A percentile compares a stretch with the other conserved stretches of the same genome.
phyloP scores from a whole-genome alignment of 139 green algal species.

The Chlorella sp. region DNA sequence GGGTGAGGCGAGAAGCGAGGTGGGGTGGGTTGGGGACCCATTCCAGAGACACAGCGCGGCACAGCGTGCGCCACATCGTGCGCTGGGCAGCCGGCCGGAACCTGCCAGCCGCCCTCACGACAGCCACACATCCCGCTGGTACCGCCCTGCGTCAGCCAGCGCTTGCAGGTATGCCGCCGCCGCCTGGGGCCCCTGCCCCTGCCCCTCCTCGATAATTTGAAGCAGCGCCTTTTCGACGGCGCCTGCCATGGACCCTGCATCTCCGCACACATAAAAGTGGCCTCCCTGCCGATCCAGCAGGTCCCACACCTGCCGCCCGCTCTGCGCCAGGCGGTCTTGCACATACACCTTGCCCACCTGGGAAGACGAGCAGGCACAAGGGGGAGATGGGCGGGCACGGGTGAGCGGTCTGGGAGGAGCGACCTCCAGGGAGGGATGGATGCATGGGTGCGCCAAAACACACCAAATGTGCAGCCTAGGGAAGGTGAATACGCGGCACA shows the following conservation, averaged over 20 bases:
- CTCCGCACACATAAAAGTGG: constrained; percentile 94
- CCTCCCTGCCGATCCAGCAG: constrained; percentile 70
- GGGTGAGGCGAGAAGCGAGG: too few relatives aligned
- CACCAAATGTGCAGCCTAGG: too few relatives aligned
- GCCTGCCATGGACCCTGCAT: constrained; percentile 57
- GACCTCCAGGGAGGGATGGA: background rate
- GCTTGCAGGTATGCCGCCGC: constrained; percentile 66
- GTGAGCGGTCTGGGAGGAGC: background rate
- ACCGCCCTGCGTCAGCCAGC: constrained; percentile 63
- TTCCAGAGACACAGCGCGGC: too few relatives aligned
- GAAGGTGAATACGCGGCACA: too few relatives aligned
- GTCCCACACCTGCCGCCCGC: constrained; percentile 68
- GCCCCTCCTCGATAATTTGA: constrained; percentile 49
- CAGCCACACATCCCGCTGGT: constrained; percentile 89
- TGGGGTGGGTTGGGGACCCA: too few relatives aligned
- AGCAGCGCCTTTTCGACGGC: constrained; percentile 65
- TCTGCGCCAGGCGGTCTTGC: constrained; percentile 85
- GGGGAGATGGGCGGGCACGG: constrained; percentile 9
- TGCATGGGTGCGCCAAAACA: background rate
- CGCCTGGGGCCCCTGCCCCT: background rate
- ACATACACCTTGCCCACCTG: constrained; percentile 93
- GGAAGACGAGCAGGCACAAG: too few relatives aligned
- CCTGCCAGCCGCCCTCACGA: constrained; percentile 32
- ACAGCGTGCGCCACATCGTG: background rate
- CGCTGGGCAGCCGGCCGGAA: too few relatives aligned